phyloP scores from a whole-genome alignment of 805 yeast species.

The Yamadazyma kitorensis region DNA sequence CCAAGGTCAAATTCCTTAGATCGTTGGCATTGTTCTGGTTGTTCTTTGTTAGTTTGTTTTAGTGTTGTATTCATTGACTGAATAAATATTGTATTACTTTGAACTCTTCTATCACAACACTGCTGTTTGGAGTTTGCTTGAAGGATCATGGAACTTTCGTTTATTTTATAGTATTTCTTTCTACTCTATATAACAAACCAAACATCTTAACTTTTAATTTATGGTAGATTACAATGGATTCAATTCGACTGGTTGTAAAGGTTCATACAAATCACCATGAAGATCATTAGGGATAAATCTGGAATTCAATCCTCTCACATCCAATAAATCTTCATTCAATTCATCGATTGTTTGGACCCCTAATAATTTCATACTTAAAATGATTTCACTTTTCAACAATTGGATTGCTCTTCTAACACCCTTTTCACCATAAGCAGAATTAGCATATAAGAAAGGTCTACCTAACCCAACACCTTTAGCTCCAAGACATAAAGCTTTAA shows the following conservation, averaged over 20 bases:
- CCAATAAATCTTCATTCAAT: conserved; percentile 41
- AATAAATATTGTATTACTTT: too few species aligned
- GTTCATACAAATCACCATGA: conserved; percentile 14
- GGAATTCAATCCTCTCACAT: conserved; percentile 18
- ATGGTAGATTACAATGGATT: too few species aligned
- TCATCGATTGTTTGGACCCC: conserved; percentile 64
- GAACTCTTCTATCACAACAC: too few species aligned
- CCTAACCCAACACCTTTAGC: conserved; percentile 73
- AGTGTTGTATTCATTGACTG: too few species aligned
- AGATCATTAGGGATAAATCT: conserved; percentile 15
- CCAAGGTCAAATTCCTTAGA: too few species aligned
- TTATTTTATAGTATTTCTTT: too few species aligned
- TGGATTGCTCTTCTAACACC: conserved; percentile 62
- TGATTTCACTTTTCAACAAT: conserved; percentile 65
- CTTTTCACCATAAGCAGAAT: conserved; percentile 58
- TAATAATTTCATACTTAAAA: conserved; percentile 73
- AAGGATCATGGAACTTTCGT: too few species aligned
- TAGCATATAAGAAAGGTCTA: conserved; percentile 63
- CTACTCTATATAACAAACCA: too few species aligned
- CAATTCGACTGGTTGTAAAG: conserved; percentile 7
- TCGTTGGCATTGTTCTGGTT: too few species aligned
- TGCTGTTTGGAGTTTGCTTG: too few species aligned
- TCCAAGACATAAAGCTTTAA: conserved; percentile 66
- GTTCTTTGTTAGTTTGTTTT: too few species aligned
- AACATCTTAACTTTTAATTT: too few species aligned